Evolutionary conservation across 2,329 filamentous ascomycete species (phyloP).

Genomic region (Fusarium neocosmosporiellum): DNA sequence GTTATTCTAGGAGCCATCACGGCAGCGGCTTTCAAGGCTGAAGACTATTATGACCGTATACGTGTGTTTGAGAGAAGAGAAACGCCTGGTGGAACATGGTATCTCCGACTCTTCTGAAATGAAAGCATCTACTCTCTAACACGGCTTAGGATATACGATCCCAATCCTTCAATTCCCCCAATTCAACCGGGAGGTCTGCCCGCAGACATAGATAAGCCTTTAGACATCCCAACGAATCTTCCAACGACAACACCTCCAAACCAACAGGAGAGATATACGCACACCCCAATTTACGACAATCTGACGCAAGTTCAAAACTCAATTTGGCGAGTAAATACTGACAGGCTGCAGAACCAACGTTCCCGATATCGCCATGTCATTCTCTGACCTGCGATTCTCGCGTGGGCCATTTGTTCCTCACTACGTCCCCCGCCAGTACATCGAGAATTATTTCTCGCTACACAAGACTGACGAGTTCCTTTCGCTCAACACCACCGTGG

Average conservation of each 20-base stretch:
- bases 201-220: conserved; percentile 56
- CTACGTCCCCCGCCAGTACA: conserved; percentile 64
- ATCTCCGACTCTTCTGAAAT: neutral
- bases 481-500: conserved; percentile 62
- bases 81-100: conserved; percentile 60
- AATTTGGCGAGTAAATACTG: conserved; percentile 6
- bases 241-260: conserved; percentile 54
- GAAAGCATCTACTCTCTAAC: neutral
- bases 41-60: conserved; percentile 56
- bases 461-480: conserved; percentile 61
- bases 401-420: conserved; percentile 68
- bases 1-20: conserved; percentile 55
- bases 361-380: conserved; percentile 66
- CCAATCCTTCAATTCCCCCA: conserved; percentile 47
- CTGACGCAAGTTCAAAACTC: conserved; percentile 55
- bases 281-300: conserved; percentile 63
- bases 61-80: conserved; percentile 57
- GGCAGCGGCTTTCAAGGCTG: conserved; percentile 58
- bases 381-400: conserved; percentile 63
- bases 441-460: conserved; percentile 65
- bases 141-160: conserved; percentile 61
- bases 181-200: conserved; percentile 58
- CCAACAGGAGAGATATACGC: conserved; percentile 56
- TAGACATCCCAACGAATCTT: conserved; percentile 56
- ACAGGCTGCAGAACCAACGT: conserved; percentile 60